Conservation (phyloP, 495 filamentous ascomycete species). For the Aspergillus asperescens region DNA sequence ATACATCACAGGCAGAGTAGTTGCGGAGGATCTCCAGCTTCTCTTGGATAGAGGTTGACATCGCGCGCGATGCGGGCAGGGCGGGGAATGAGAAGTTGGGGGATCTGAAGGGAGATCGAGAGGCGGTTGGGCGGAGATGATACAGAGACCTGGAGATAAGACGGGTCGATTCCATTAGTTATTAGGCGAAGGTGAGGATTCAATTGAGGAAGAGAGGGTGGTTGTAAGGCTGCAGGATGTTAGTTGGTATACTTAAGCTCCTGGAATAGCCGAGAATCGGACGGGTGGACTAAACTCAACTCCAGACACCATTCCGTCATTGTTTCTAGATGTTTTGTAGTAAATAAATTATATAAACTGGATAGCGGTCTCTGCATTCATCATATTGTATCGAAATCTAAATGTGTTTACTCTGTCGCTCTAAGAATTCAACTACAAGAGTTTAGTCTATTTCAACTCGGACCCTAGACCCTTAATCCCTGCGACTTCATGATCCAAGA, state of each 20-base stretch:
- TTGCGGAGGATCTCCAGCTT: conserved; percentile 33
- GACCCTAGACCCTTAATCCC: conserved; percentile 46
- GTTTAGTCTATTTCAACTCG: conserved; percentile 36
- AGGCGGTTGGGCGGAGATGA: not conserved
- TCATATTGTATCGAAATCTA: not conserved
- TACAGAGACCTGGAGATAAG: not conserved
- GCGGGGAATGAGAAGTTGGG: not conserved
- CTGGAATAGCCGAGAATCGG: conserved; percentile 6
- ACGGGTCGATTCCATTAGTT: not conserved
- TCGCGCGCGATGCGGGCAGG: conserved; percentile 18
- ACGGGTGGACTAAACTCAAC: not conserved
- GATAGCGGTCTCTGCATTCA: not conserved
- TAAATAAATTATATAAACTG: no score
- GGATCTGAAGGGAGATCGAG: not conserved
- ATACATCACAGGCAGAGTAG: conserved; percentile 49
- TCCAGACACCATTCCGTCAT: not conserved
- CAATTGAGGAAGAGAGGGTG: not conserved
- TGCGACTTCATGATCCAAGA: conserved; percentile 47
- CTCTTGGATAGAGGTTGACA: conserved; percentile 30
- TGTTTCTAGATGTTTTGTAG: not conserved
- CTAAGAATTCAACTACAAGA: not conserved
- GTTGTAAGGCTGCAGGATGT: not conserved
- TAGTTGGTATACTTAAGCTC: not conserved
- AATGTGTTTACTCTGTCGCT: not conserved
- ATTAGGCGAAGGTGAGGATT: not conserved